phyloP scores from a whole-genome alignment of 1,139 yeast genomes.

The Nakaseomyces kungkrabaensis region DNA sequence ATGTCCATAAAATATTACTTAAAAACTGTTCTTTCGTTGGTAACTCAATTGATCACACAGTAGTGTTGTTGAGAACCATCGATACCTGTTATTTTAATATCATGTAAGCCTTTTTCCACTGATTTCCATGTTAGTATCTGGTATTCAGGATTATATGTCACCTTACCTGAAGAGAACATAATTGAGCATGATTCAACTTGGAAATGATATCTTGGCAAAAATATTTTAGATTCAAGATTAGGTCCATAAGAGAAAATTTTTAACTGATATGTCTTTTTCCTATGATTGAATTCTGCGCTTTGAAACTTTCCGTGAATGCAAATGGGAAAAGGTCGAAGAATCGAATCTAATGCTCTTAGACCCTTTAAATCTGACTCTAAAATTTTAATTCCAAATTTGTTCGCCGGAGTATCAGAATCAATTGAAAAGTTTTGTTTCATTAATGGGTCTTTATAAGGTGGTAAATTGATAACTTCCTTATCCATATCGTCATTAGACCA shows the following conservation, averaged over 20 bases:
- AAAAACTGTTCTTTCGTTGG: not conserved
- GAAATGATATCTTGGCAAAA: slow-evolving; percentile 64
- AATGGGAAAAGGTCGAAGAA: slow-evolving; percentile 62
- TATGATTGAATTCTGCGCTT: slow-evolving; percentile 47
- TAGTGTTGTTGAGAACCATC: not conserved
- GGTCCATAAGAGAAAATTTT: slow-evolving; percentile 29
- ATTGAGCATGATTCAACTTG: slow-evolving; percentile 33
- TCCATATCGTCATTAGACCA: slow-evolving; percentile 58
- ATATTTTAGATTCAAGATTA: slow-evolving; percentile 46
- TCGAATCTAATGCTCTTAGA: slow-evolving; percentile 58
- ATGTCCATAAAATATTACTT: not conserved
- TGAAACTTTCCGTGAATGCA: slow-evolving; percentile 46
- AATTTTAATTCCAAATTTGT: not conserved
- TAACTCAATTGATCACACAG: not conserved
- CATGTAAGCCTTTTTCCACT: not conserved
- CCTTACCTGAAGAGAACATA: slow-evolving; percentile 43
- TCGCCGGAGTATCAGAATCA: not conserved
- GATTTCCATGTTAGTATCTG: slow-evolving; percentile 57
- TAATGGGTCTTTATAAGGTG: not conserved
- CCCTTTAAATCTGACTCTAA: slow-evolving; percentile 33
- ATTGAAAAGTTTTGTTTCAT: not conserved
- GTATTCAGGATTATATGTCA: slow-evolving; percentile 39
- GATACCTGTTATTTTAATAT: not conserved
- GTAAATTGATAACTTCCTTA: not conserved
- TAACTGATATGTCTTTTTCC: slow-evolving; percentile 38